Base-by-base conservation (phyloP, 345 rosid species). In the Gossypioides kirkii region DNA sequence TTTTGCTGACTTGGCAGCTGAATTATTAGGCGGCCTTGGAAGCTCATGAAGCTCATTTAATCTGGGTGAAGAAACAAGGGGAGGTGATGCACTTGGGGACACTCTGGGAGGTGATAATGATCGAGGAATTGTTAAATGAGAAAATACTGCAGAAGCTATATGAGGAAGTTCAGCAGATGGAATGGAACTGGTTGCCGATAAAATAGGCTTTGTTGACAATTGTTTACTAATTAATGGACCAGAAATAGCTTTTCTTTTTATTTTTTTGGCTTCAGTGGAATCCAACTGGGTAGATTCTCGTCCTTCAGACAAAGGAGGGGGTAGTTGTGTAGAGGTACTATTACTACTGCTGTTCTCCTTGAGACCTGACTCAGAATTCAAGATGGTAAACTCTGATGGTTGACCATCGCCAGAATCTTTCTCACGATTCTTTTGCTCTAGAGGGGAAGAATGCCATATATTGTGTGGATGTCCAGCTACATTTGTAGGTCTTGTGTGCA, bases 71-170 rank as follows among this genome's bases (percentile, higher is more conserved):
- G 89, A 88, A 76, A 61, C 86, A 73, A 82, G 89, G 49, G 89
- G 98, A 42, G 99, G 99, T 49, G 98, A 95, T 50, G 93, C 87
- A 64, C 78, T 84, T 28, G 97, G 97, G 53, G 96, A 92, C 68
- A 74, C 83, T 80, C 83, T 88, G 59, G 96, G 93, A 74, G 98
- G 84, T 76, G 89, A 78, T 22, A 83, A 74, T 55, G 82, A 69
- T 70, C 80, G 91, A 78, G 82, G 85, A 83, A 71, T 76, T 11
- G 86, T 83, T 16, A 78, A 58, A 52, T 81, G 84, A 36, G 91
- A 45, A 70, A 72, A 79, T 23, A 78, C 42, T 60, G 87, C 91
- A 74, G 91, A 82, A 74, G 72, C 83, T 73, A 77, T 78, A 23
- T 79, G 83, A 18, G 87, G 77, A 74, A 74, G 70, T 68, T 89